These are phyloP conservation scores for Acacia melanoxylon DNA, from an alignment of 306 rosid species.

Conservation along the genomic window DNA sequence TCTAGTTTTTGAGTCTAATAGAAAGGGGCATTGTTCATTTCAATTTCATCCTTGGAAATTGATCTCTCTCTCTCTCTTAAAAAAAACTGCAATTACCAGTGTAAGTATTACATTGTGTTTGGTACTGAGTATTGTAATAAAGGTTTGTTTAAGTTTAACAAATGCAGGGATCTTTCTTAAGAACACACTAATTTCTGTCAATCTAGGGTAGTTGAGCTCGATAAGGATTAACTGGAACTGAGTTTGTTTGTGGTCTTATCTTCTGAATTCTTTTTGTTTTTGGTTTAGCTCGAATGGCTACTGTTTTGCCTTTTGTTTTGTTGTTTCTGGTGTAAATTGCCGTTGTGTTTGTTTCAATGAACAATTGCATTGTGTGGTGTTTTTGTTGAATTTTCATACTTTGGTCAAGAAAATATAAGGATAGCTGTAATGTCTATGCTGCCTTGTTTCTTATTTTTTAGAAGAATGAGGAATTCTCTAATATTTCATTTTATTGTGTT, in stretches of 20 bases:
- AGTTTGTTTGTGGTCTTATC: background rate
- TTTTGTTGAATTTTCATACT: background rate
- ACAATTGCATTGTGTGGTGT: background rate
- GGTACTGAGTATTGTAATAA: background rate
- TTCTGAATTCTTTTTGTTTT: background rate
- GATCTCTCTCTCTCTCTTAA: background rate
- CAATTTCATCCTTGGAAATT: background rate
- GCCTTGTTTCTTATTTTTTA: background rate
- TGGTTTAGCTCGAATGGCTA: background rate
- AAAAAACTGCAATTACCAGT: background rate
- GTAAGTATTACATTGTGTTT: background rate
- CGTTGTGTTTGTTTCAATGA: background rate
- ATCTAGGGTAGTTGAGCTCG: background rate
- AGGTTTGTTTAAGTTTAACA: background rate
- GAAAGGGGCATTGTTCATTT: background rate
- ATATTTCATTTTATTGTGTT: conserved; percentile 20
- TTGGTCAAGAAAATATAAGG: background rate
- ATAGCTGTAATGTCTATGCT: background rate
- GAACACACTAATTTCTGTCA: background rate
- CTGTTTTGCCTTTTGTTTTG: background rate
- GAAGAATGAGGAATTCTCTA: background rate
- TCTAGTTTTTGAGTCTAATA: background rate
- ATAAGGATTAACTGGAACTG: background rate
- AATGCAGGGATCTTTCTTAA: background rate
- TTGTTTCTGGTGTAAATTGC: background rate